These are phyloP conservation scores for Pseudomicrostroma phylloplanum DNA, from an alignment of 1,284 basidiomycete genomes.

Conservation along the genomic window DNA sequence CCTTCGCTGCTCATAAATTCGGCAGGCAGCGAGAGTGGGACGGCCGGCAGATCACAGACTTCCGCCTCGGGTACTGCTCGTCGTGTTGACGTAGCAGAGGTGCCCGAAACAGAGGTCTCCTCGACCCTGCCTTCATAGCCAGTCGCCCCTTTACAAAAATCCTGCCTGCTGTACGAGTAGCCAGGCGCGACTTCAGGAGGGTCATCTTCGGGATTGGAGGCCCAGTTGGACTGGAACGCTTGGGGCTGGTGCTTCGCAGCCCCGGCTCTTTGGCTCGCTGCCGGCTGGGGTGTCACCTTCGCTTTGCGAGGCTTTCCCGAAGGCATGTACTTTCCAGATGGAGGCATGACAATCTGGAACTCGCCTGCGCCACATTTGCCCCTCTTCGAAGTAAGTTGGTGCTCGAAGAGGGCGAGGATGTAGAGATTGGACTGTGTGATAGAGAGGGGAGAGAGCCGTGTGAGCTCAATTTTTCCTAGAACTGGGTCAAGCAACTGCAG, in stretches of 20 bases:
- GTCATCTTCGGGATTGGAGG: background rate
- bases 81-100: background rate
- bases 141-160: slow-evolving; percentile 4
- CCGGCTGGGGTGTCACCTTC: too few species aligned
- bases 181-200: background rate
- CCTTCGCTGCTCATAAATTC: slow-evolving; percentile 1
- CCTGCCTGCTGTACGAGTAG: background rate
- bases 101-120: background rate
- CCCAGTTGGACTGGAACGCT: too few species aligned
- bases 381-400: background rate
- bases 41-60: slow-evolving; percentile 2
- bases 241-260: too few species aligned
- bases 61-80: background rate
- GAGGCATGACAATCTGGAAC: slow-evolving; percentile 4
- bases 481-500: background rate
- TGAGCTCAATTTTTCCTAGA: background rate
- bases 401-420: slow-evolving; percentile 5
- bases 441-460: background rate
- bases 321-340: background rate
- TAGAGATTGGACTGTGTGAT: background rate
- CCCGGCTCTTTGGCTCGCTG: too few species aligned
- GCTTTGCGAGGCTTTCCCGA: too few species aligned
- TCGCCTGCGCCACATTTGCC: slow-evolving; percentile 2
- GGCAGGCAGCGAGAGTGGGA: slow-evolving; percentile 4
- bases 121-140: slow-evolving; percentile 1